These are phyloP conservation scores for Ordospora colligata DNA, from an alignment of 371 early-diverging fungal species.

Conservation along the genomic window DNA sequence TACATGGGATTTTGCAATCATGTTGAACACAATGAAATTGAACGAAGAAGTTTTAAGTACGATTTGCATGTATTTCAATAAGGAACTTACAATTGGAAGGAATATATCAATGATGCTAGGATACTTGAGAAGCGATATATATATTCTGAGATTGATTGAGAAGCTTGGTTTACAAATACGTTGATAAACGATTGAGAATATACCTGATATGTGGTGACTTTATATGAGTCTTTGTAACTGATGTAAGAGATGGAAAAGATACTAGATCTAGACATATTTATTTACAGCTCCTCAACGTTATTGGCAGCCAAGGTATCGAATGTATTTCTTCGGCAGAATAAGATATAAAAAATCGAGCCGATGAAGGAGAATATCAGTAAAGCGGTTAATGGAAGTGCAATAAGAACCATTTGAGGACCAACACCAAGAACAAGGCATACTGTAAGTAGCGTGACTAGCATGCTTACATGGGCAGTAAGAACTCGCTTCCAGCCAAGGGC, in stretches of 20 bases:
- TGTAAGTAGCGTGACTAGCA: conserved; percentile 55
- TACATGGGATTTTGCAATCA: background rate
- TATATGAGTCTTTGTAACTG: background rate
- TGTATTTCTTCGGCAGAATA: conserved; percentile 58
- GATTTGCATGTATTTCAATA: background rate
- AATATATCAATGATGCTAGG: background rate
- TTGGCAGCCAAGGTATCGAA: conserved; percentile 62
- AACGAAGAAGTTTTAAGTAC: background rate
- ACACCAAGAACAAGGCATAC: conserved; percentile 57
- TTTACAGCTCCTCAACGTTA: conserved; percentile 59
- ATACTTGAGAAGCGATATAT: background rate
- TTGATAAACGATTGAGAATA: too few relatives aligned
- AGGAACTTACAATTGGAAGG: background rate
- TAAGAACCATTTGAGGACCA: conserved; percentile 55
- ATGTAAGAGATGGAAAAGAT: background rate
- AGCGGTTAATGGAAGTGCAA: conserved; percentile 58
- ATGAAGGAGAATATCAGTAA: conserved; percentile 59
- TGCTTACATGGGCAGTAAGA: conserved; percentile 59
- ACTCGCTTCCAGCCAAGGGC: conserved; percentile 60
- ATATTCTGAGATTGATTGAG: background rate
- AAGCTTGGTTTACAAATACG: background rate
- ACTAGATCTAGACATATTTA: conserved; percentile 28
- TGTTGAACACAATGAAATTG: background rate
- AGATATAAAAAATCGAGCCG: conserved; percentile 58
- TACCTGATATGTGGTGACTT: too few relatives aligned